Percentiles rank a stretch among this genome's conserved stretches.
Conservation (phyloP, 2,329 filamentous ascomycete species). For the Rhexocercosporidium sp. region DNA sequence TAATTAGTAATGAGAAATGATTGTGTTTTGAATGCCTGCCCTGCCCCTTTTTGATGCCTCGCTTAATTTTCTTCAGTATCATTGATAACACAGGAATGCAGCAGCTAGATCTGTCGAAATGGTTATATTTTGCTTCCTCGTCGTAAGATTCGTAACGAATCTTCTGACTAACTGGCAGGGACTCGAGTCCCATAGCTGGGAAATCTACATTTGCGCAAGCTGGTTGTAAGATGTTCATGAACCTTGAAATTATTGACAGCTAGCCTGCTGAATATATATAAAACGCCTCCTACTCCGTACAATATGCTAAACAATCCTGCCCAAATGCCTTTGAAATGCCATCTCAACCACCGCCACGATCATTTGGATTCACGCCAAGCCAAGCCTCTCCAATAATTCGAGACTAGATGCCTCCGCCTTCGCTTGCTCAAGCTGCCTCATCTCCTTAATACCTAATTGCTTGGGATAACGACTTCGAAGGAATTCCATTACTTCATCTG, state of each 20-base stretch:
- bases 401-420: conserved; percentile 37
- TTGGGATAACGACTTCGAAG: conserved; percentile 33
- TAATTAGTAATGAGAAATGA: conserved; percentile 4
- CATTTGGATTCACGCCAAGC: conserved; percentile 7
- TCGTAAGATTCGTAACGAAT: no score
- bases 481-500: conserved; percentile 37
- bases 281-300: background rate
- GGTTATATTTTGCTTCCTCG: no score
- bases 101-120: no score
- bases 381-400: conserved; percentile 32
- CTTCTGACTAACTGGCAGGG: no score
- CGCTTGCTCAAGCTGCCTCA: conserved; percentile 24
- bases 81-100: no score
- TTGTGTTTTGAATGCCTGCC: background rate
- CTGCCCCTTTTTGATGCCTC: background rate
- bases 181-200: no score
- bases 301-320: background rate
- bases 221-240: no score
- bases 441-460: conserved; percentile 30
- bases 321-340: background rate
- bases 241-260: no score
- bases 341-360: background rate
- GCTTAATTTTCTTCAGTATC: background rate
- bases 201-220: no score
- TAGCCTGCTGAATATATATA: background rate